phyloP scores from a whole-genome alignment of 2,329 filamentous ascomycete species.

The Plenodomus lindquistii region DNA sequence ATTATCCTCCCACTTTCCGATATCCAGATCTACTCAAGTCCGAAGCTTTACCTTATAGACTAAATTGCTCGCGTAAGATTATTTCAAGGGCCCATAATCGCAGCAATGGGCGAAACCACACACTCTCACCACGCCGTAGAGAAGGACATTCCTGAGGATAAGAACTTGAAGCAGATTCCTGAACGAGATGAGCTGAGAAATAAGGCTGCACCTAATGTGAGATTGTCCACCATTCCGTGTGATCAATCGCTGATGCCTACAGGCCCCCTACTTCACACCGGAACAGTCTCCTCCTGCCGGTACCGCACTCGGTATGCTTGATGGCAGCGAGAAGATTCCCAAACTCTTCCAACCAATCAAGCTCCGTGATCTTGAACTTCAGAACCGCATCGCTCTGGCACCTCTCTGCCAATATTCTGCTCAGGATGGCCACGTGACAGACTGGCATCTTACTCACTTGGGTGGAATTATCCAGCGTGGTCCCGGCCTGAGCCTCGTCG shows the following conservation, averaged over 20 bases:
- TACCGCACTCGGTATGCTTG: constrained; percentile 52
- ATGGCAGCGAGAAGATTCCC: constrained; percentile 56
- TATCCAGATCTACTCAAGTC: background rate
- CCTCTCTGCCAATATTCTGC: constrained; percentile 66
- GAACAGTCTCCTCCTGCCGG: constrained; percentile 52
- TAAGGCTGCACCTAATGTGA: constrained; percentile 48
- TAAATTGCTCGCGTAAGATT: background rate
- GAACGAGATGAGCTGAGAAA: constrained; percentile 41
- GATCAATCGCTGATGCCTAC: constrained; percentile 6
- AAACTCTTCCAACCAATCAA: constrained; percentile 64
- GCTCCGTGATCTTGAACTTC: constrained; percentile 63
- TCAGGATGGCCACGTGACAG: constrained; percentile 71
- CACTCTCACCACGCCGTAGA: constrained; percentile 40
- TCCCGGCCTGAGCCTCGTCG: constrained; percentile 72
- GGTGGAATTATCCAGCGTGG: constrained; percentile 78
- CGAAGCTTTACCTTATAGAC: no score
- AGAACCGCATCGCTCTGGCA: constrained; percentile 65
- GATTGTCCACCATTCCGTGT: constrained; percentile 1
- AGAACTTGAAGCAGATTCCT: constrained; percentile 10
- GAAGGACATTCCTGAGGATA: constrained; percentile 36
- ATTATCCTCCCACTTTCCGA: constrained; percentile 5
- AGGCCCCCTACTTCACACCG: constrained; percentile 55
- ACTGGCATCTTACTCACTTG: constrained; percentile 82
- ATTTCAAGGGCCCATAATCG: background rate
- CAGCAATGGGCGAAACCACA: constrained; percentile 28